A percentile compares a stretch with the other conserved stretches of the same genome.
Evolutionary conservation across 257 asterid genomes (phyloP).

Genomic region (Solanum arcanum): DNA sequence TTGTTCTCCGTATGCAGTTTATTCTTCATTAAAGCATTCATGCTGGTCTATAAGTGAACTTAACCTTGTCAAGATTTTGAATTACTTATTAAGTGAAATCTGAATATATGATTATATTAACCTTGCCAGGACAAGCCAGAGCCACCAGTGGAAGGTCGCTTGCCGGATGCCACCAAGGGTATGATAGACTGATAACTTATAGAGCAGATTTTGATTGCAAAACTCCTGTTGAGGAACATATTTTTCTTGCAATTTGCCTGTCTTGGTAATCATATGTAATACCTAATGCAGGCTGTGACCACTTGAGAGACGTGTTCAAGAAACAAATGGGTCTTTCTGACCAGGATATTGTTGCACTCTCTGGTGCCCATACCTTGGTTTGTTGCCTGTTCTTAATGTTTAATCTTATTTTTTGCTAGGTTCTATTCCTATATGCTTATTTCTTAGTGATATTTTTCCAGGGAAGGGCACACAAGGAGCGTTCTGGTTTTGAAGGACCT

Average conservation of each 20-base stretch:
- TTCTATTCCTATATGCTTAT: neutral
- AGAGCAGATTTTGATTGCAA: neutral
- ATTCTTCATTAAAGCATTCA: neutral
- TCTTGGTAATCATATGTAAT: neutral
- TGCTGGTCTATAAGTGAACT: neutral
- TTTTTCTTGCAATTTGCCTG: neutral
- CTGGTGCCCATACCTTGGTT: constrained; percentile 92
- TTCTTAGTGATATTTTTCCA: neutral
- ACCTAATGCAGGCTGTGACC: constrained; percentile 50
- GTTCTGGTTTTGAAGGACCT: constrained; percentile 90
- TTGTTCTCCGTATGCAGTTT: neutral
- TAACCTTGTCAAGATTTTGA: neutral
- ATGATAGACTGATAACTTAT: neutral
- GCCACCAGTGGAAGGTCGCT: constrained; percentile 73
- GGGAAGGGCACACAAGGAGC: constrained; percentile 80
- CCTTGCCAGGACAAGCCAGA: constrained; percentile 53
- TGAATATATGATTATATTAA: neutral
- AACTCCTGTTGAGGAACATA: neutral
- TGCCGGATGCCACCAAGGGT: constrained; percentile 93
- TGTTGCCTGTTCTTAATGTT: neutral
- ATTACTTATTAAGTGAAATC: neutral
- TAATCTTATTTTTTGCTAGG: neutral
- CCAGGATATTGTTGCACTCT: constrained; percentile 68
- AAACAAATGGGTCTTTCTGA: constrained; percentile 88
- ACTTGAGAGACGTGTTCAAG: constrained; percentile 71